Base-by-base conservation (phyloP, 495 filamentous ascomycete genomes). In the Aspergillus nidulans region DNA sequence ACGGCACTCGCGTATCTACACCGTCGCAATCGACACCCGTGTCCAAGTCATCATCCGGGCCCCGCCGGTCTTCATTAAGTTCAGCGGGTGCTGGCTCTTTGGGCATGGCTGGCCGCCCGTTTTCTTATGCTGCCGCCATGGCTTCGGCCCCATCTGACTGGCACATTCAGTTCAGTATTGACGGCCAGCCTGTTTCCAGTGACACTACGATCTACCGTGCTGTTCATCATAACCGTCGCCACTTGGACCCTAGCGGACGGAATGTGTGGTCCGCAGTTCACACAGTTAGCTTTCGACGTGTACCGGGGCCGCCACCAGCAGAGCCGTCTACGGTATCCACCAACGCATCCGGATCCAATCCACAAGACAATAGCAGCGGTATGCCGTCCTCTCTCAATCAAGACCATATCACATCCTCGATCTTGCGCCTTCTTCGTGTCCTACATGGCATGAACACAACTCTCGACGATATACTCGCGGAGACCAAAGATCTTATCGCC, bases 201-300 rank as follows among this genome's bases (percentile, higher is more conserved):
- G 92, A 97, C 58, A 97, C 90, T 3, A 99, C 95, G 0, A 92
- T 99, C 56, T 99, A 97, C 65, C 87, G 92, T 40, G 95, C 92
- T 43, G 89, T 97, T 15, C 90, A 97, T 60, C 86, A 83, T 66
- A 85, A 84, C 40, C 77, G 84, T 20, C 68, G 80, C 1, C 71
- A 83, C 38, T 58, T 83, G n/a, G 81, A 87, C 18, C 77, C 85
- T 39, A 74, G 80, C 9, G 77, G 74, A 57, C 83, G 89, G 36
- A 94, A 85, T 53, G 82, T 97, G 12, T 99, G 92, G 92, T 90
- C 89, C 36, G 83, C 85, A 0, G 78, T 92, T 43, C 94, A 97
- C 69, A 83, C 91, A 1, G 89, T 99, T 70, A 96, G 92, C 52
- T 97, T 95, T 74, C 87, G 82, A 59, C 86, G 89, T 18, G 90